A percentile compares a stretch with the other conserved stretches of the same genome.
Conservation (phyloP, 192 early-diverging fungal genomes). For the Dimargaris cristalligena region DNA sequence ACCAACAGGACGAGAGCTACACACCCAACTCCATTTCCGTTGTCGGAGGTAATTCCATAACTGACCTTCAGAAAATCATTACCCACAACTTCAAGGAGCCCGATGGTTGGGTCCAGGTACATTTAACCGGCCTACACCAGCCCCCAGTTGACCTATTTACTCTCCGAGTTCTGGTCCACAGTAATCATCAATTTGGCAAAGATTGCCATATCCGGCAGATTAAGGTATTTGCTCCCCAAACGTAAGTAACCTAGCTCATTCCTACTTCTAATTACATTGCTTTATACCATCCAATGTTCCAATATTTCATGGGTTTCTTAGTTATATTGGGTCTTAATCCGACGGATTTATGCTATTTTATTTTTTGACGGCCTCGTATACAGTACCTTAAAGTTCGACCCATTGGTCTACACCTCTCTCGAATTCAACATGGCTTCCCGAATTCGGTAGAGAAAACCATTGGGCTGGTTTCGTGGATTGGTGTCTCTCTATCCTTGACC, state of each 20-base stretch:
- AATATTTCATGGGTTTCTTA: neutral
- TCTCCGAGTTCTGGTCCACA: conserved; percentile 49
- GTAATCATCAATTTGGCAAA: conserved; percentile 65
- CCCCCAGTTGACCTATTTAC: conserved; percentile 39
- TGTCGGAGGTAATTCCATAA: conserved; percentile 42
- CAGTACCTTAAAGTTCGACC: neutral
- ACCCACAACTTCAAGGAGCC: conserved; percentile 35
- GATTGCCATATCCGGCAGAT: conserved; percentile 70
- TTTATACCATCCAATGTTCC: neutral
- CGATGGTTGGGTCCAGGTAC: conserved; percentile 52
- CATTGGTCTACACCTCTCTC: neutral
- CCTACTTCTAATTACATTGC: neutral
- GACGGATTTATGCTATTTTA: neutral
- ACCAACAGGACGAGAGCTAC: conserved; percentile 67
- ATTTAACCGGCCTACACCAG: conserved; percentile 28
- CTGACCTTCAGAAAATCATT: conserved; percentile 47
- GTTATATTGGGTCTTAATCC: neutral
- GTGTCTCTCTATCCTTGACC: too few relatives aligned
- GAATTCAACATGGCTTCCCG: conserved; percentile 1
- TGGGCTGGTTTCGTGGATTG: too few relatives aligned
- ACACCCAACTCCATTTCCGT: conserved; percentile 49
- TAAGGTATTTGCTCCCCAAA: conserved; percentile 38
- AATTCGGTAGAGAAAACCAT: conserved; percentile 8
- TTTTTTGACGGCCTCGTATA: neutral
- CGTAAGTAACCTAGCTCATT: conserved; percentile 23